Conservation (phyloP, 495 filamentous ascomycete species). For the Penicillium atrosanguineum region DNA sequence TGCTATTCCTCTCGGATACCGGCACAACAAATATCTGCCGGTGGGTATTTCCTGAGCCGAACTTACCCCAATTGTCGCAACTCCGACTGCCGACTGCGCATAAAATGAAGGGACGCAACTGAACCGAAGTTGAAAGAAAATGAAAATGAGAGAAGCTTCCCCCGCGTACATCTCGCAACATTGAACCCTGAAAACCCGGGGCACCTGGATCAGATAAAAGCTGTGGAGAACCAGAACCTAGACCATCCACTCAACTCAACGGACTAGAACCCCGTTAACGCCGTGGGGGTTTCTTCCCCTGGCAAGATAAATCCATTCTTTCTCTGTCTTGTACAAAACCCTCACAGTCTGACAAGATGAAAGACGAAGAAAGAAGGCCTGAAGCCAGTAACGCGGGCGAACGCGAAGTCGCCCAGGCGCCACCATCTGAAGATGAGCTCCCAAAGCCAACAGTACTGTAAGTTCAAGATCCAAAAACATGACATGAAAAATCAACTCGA, state of each 20-base stretch:
- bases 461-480: background rate
- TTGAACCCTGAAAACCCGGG: background rate
- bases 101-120: background rate
- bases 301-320: background rate
- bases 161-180: background rate
- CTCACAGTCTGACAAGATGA: background rate
- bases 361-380: background rate
- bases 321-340: background rate
- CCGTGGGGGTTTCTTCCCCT: background rate
- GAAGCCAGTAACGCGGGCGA: background rate
- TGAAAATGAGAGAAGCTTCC: too few species aligned
- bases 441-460: constrained; percentile 12
- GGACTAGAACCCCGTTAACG: background rate
- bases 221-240: background rate
- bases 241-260: background rate
- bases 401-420: constrained; percentile 1
- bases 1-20: background rate
- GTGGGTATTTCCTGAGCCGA: constrained; percentile 12
- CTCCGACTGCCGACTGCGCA: background rate
- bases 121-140: too few species aligned
- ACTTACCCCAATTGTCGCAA: background rate
- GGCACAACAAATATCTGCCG: constrained; percentile 3
- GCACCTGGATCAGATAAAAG: constrained; percentile 3
- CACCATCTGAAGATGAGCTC: constrained; percentile 10
- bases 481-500: background rate